Conservation (phyloP, 192 early-diverging fungal species). For the Pilobolus umbonatus region DNA sequence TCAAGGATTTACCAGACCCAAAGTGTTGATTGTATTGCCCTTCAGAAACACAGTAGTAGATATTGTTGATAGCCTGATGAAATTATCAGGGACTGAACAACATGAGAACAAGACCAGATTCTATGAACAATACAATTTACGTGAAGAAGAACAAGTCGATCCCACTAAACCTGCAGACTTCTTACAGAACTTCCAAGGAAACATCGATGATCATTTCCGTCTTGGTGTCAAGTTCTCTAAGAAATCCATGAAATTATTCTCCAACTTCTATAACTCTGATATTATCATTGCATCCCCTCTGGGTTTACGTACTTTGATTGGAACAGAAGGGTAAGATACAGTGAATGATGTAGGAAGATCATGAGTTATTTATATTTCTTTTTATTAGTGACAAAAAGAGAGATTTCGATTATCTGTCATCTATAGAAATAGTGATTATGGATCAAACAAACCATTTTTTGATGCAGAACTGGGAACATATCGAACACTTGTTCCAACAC, state of each 20-base stretch:
- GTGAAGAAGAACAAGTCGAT: conserved; percentile 54
- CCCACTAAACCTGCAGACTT: conserved; percentile 74
- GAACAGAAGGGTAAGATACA: conserved; percentile 58
- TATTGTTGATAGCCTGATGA: conserved; percentile 71
- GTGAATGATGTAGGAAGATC: neutral
- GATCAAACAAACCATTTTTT: conserved; percentile 82
- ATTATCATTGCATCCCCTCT: conserved; percentile 90
- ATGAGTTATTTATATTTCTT: neutral
- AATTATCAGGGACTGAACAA: conserved; percentile 75
- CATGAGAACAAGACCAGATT: conserved; percentile 82
- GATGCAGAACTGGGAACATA: conserved; percentile 99
- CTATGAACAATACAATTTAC: conserved; percentile 69
- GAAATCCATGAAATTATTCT: conserved; percentile 82
- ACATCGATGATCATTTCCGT: conserved; percentile 94
- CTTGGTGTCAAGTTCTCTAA: conserved; percentile 87
- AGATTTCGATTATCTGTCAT: conserved; percentile 92
- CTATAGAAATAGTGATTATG: conserved; percentile 85
- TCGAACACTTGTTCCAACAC: conserved; percentile 76
- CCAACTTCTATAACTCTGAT: conserved; percentile 86
- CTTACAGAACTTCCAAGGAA: conserved; percentile 81
- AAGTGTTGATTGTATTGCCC: conserved; percentile 85
- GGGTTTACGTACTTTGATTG: conserved; percentile 85
- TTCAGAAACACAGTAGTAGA: conserved; percentile 80
- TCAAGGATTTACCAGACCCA: conserved; percentile 93
- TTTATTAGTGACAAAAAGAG: conserved; percentile 70